Conservation (phyloP, 2,329 filamentous ascomycete species). For the Xylariaceae sp. region DNA sequence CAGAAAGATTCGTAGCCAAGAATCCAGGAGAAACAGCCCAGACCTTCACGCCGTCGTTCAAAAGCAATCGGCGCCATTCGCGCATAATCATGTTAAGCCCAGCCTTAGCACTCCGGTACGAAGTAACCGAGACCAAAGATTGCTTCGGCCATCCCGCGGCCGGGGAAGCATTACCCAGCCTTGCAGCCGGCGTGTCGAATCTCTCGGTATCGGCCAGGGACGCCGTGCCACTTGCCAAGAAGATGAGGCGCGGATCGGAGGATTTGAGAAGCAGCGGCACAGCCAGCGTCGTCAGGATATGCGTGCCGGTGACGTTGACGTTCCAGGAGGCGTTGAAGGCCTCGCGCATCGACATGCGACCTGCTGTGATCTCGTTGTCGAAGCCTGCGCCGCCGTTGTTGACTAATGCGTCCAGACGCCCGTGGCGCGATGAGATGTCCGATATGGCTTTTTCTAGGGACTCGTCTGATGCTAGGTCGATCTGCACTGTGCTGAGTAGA, state of each 20-base stretch:
- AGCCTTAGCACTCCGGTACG: constrained; percentile 40
- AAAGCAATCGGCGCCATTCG: constrained; percentile 38
- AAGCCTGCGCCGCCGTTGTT: constrained; percentile 46
- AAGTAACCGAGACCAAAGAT: constrained; percentile 13
- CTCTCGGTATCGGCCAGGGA: constrained; percentile 31
- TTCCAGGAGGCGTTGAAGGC: constrained; percentile 39
- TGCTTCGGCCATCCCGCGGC: constrained; percentile 39
- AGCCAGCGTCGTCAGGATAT: constrained; percentile 34
- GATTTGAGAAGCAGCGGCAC: constrained; percentile 41
- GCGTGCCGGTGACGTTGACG: constrained; percentile 40
- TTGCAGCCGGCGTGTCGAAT: constrained; percentile 12
- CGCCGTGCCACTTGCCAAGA: constrained; percentile 42
- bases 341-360: constrained; percentile 33
- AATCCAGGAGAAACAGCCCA: constrained; percentile 32
- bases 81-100: constrained; percentile 47
- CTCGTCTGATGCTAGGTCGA: constrained; percentile 44
- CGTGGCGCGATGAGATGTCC: constrained; percentile 34
- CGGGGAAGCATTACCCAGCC: constrained; percentile 22
- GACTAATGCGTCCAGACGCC: constrained; percentile 41
- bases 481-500: constrained; percentile 37
- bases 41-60: constrained; percentile 42
- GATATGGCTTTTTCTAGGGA: constrained; percentile 40
- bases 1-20: constrained; percentile 21
- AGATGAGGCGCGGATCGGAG: constrained; percentile 40
- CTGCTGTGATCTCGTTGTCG: constrained; percentile 27